These are phyloP conservation scores for Chlamydomonas sp. DNA, from an alignment of 139 green algal species.

Conservation along the genomic window DNA sequence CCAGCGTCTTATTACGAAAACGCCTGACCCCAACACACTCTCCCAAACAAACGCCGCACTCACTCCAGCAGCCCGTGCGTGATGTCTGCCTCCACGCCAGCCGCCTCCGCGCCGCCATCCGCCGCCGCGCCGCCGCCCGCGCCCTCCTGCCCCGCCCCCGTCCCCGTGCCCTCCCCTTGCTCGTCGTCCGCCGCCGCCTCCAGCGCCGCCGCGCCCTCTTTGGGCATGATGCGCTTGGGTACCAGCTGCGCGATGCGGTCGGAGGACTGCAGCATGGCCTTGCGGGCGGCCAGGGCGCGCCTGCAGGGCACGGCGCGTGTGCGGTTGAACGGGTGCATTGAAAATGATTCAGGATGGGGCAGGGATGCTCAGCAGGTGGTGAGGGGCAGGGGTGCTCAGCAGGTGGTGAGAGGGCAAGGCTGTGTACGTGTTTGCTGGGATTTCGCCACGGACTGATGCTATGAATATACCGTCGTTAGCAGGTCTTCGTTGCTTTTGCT, in stretches of 20 bases:
- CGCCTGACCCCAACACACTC: no score
- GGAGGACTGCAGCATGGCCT: background rate
- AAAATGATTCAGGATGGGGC: no score
- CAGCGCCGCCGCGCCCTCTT: background rate
- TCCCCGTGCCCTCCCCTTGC: background rate
- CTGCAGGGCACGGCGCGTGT: no score
- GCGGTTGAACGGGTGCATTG: no score
- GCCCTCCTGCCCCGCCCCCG: no score
- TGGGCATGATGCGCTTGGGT: background rate
- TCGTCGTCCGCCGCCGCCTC: background rate
- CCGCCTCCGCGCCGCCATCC: background rate
- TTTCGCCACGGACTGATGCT: background rate
- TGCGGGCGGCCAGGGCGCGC: no score
- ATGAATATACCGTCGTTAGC: background rate
- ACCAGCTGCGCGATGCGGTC: background rate
- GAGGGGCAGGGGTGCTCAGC: no score
- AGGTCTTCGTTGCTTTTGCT: background rate
- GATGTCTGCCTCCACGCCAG: background rate
- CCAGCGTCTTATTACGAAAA: no score
- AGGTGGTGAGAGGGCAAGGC: background rate
- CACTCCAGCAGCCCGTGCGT: slow-evolving; percentile 19
- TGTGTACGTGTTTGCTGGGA: background rate
- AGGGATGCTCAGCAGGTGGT: no score
- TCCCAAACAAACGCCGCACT: background rate
- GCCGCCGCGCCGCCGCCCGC: background rate